These are phyloP conservation scores for Plasmodium gonderi DNA, from an alignment of 169 alveolate species.

Conservation along the genomic window DNA sequence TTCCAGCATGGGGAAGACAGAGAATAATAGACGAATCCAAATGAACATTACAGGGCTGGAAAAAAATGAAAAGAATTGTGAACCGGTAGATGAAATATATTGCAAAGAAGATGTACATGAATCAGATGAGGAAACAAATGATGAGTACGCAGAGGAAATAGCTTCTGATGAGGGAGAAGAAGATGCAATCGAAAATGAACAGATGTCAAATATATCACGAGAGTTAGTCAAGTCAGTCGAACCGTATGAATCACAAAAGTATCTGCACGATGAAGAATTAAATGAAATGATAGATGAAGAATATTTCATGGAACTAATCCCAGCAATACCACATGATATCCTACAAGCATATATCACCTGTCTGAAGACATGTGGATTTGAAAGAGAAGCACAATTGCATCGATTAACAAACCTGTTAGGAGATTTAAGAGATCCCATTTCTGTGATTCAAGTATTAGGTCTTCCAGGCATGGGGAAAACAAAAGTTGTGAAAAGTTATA, in stretches of 20 bases:
- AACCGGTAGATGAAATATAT: neutral
- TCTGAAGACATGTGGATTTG: slow-evolving; percentile 68
- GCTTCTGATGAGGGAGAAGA: slow-evolving; percentile 2
- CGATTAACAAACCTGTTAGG: slow-evolving; percentile 49
- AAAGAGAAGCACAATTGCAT: slow-evolving; percentile 75
- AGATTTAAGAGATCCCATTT: slow-evolving; percentile 70
- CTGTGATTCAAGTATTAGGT: slow-evolving; percentile 63
- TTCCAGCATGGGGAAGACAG: neutral
- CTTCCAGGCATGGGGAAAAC: slow-evolving; percentile 77
- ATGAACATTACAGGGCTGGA: slow-evolving; percentile 9
- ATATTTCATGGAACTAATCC: slow-evolving; percentile 61
- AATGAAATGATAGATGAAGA: slow-evolving; percentile 63
- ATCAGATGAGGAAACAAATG: neutral
- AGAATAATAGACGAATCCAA: neutral
- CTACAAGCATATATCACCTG: slow-evolving; percentile 47
- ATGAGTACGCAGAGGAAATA: neutral
- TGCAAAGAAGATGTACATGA: neutral
- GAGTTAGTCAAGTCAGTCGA: neutral
- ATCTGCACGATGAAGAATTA: slow-evolving; percentile 47
- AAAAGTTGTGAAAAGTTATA: slow-evolving; percentile 55
- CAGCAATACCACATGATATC: slow-evolving; percentile 72
- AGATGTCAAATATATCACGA: neutral
- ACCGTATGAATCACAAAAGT: neutral
- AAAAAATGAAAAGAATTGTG: slow-evolving; percentile 15
- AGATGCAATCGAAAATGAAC: neutral